These are phyloP conservation scores for Fusarium bactridioides DNA, from an alignment of 2,329 filamentous ascomycete genomes.

Conservation along the genomic window DNA sequence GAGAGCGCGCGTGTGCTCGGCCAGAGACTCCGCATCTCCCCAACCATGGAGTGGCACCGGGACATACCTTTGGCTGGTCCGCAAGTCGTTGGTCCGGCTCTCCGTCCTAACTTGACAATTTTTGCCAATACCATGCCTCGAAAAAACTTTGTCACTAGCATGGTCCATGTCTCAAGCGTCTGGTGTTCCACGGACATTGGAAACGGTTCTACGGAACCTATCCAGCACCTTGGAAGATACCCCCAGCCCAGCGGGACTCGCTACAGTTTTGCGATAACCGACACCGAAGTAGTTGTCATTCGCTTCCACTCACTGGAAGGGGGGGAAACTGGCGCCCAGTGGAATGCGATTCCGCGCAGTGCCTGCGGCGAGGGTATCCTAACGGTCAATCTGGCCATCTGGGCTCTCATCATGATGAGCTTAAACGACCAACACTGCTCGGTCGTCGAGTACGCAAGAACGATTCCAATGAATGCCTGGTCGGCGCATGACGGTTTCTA, in stretches of 20 bases:
- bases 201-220: background rate
- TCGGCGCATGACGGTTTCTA: background rate
- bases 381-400: background rate
- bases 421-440: background rate
- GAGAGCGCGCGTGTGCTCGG: background rate
- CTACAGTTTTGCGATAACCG: background rate
- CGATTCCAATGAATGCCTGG: too few relatives aligned
- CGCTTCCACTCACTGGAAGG: background rate
- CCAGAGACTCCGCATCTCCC: background rate
- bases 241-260: background rate
- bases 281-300: background rate
- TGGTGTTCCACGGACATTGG: background rate
- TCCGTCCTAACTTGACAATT: background rate
- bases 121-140: background rate
- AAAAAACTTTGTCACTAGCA: background rate
- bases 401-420: background rate
- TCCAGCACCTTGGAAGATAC: background rate
- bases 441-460: too few relatives aligned
- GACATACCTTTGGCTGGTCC: background rate
- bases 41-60: background rate
- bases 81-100: background rate
- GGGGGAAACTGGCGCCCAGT: background rate
- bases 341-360: background rate
- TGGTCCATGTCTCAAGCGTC: background rate
- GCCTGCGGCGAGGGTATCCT: background rate